These are phyloP conservation scores for Magnolia sinica DNA, from an alignment of 164 flowering plant genomes.

Conservation along the genomic window DNA sequence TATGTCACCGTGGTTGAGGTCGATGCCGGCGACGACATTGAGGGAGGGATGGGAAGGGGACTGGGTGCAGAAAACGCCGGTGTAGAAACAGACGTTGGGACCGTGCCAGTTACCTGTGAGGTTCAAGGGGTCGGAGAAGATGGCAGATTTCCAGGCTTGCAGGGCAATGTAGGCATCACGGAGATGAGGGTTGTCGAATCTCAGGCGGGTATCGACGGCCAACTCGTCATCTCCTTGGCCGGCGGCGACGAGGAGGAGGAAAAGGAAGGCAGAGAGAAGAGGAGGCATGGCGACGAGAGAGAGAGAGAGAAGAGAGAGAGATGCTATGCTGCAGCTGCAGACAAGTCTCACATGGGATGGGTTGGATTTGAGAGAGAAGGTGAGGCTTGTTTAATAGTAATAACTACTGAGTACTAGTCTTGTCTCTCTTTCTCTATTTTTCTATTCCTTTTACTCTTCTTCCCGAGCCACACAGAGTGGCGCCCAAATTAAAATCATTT, in stretches of 20 bases:
- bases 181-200: constrained; percentile 36
- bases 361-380: not conserved
- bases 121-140: constrained; percentile 67
- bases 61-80: constrained; percentile 54
- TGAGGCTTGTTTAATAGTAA: constrained; percentile 7
- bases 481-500: too few species aligned
- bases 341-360: constrained; percentile 5
- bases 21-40: constrained; percentile 63
- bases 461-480: too few species aligned
- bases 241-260: constrained; percentile 5
- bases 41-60: constrained; percentile 23
- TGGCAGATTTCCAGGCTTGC: constrained; percentile 64
- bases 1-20: constrained; percentile 74
- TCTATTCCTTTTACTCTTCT: too few species aligned
- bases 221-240: not conserved
- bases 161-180: constrained; percentile 68
- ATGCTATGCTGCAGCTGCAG: not conserved
- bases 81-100: constrained; percentile 63
- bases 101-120: constrained; percentile 66
- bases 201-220: constrained; percentile 1
- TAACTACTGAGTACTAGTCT: not conserved
- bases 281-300: constrained; percentile 8
- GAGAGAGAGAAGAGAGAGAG: not conserved
- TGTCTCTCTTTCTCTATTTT: not conserved
- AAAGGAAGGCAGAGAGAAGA: constrained; percentile 1